Evolutionary conservation across 768 basidiomycete genomes (phyloP).

Genomic region (Phylloporus scabripes): DNA sequence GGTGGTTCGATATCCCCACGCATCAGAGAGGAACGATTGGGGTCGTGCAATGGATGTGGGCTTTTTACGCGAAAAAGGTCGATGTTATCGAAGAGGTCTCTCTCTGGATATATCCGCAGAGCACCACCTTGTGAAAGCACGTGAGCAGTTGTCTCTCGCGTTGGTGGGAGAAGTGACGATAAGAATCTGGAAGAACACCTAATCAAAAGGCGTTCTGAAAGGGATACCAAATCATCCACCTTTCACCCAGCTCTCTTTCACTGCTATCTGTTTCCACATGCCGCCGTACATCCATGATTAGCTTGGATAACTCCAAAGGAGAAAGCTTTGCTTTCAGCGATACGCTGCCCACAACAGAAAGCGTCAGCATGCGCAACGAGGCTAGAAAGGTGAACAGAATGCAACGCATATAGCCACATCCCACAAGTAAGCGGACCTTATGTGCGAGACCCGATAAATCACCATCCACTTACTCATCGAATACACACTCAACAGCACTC

Average conservation of each 20-base stretch:
- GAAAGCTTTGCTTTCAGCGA: slow-evolving; percentile 76
- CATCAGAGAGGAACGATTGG: neutral
- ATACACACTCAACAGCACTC: slow-evolving; percentile 72
- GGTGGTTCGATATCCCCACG: neutral
- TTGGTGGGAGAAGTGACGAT: slow-evolving; percentile 70
- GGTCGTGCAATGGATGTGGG: neutral
- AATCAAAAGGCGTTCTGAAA: neutral
- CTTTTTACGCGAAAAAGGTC: neutral
- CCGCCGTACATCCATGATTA: slow-evolving; percentile 68
- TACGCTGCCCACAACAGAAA: slow-evolving; percentile 45
- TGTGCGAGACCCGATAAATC: neutral
- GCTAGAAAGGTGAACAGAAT: neutral
- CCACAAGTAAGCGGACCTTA: neutral
- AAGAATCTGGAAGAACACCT: slow-evolving; percentile 41
- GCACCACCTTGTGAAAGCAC: slow-evolving; percentile 63
- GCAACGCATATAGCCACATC: neutral
- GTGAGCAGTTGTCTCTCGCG: slow-evolving; percentile 62
- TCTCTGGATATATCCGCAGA: slow-evolving; percentile 7
- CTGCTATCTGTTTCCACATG: slow-evolving; percentile 70
- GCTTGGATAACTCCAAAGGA: slow-evolving; percentile 57
- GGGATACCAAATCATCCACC: slow-evolving; percentile 1
- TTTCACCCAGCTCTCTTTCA: slow-evolving; percentile 11
- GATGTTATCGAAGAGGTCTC: neutral
- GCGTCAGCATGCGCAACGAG: slow-evolving; percentile 7
- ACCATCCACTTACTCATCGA: slow-evolving; percentile 61